These are phyloP conservation scores for Hyphopichia khmerensis DNA, from an alignment of 1,139 yeast species.

Conservation along the genomic window DNA sequence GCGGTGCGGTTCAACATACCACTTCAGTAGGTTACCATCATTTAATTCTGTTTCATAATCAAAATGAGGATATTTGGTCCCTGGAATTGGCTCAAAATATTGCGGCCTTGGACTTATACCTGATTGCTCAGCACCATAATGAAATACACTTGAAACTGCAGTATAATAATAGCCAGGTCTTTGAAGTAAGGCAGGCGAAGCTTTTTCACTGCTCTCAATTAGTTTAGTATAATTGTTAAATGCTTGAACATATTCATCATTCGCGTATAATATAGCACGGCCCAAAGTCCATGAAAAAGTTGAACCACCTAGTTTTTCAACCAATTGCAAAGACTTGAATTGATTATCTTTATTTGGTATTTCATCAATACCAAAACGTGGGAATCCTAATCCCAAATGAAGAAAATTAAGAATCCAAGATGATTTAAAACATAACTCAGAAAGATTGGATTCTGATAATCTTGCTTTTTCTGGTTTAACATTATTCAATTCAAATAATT, in stretches of 20 bases:
- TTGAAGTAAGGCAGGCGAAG: slow-evolving; percentile 5
- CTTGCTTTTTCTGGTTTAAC: slow-evolving; percentile 25
- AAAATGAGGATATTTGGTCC: slow-evolving; percentile 22
- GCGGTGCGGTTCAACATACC: slow-evolving; percentile 50
- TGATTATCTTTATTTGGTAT: slow-evolving; percentile 20
- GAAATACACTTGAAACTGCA: slow-evolving; percentile 47
- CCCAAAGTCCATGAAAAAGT: slow-evolving; percentile 86
- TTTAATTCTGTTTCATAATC: slow-evolving; percentile 31
- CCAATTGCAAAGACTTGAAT: slow-evolving; percentile 55
- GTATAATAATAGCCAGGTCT: slow-evolving; percentile 49
- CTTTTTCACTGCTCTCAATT: too few relatives aligned
- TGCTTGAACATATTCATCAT: slow-evolving; percentile 44
- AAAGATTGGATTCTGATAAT: slow-evolving; percentile 39
- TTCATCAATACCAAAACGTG: slow-evolving; percentile 51
- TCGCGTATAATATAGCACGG: slow-evolving; percentile 65
- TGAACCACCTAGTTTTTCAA: slow-evolving; percentile 61
- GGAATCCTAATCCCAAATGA: slow-evolving; percentile 73
- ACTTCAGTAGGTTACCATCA: slow-evolving; percentile 30
- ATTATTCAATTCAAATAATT: slow-evolving; percentile 40
- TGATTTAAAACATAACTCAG: slow-evolving; percentile 62
- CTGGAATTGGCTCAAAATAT: slow-evolving; percentile 25
- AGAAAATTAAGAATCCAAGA: slow-evolving; percentile 72
- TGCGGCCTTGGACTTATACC: slow-evolving; percentile 47
- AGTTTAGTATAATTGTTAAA: slow-evolving; percentile 30
- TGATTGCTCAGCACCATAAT: slow-evolving; percentile 52